Base-by-base conservation (phyloP, 2,329 filamentous ascomycete genomes). In the Westerdykella sp. region DNA sequence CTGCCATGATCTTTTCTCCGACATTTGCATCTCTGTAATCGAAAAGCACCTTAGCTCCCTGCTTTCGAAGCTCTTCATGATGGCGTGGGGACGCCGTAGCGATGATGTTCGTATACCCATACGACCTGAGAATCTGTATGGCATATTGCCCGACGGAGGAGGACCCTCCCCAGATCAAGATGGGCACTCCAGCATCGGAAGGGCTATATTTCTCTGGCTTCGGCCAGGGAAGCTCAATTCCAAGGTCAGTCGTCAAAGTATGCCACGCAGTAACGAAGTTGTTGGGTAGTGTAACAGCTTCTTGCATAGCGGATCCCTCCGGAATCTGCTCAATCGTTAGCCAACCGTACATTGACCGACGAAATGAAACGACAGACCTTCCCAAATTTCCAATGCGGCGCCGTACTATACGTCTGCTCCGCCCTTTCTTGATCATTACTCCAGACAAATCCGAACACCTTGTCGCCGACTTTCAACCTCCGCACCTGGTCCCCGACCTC, bases 231-330 rank as follows among this genome's bases (percentile, higher is more conserved):
- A 79, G 68, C 25, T 71, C 69, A 15, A 84, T 59, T 0, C 60
- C 67, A 11, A 83, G 64, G 46, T 83, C 77, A 1, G 60, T 60
- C 1, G 67, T 70, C 2, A 77, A 56, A 5, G 76, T 66, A 54
- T 83, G 77, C 57, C 81, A 77, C 10, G 75, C 77, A 0, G 79
- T 82, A 23, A 83, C 73, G 22, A 65, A 63, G 37, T 80, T 83
- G 39, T 76, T 74, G 0, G 77, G 73, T 2, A 81, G 57, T 0
- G 78, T 79, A 5, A 73, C 74, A 1, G 76, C 77, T 46, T 73
- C 68, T 37, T 70, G 54, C 34, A 72, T 55, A 1, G 66, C 66
- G 23, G 74, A 55, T 18, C 61, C 65, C 10, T 58, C 45, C 1
- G 74, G 73, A 16, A 78, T 45, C 63, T 69, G 30, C 37, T 15